Percentiles rank a stretch among this genome's conserved stretches.
These are phyloP conservation scores for Skeletonema grethae DNA, from an alignment of 108 stramenopile genomes.

Conservation along the genomic window DNA sequence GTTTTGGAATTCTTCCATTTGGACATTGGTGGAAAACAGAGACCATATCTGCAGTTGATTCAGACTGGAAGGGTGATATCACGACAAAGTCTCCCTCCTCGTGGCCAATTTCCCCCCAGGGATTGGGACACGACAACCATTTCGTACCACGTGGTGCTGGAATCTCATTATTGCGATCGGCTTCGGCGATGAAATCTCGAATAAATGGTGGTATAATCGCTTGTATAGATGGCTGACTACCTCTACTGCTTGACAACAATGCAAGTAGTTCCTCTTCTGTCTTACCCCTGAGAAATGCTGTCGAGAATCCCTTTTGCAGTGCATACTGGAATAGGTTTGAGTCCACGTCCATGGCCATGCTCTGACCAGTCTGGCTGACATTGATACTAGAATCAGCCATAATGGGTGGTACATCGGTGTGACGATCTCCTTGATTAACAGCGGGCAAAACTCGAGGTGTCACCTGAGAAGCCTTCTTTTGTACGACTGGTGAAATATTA, in stretches of 20 bases:
- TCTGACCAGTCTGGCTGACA: background rate
- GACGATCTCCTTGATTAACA: background rate
- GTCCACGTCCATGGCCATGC: background rate
- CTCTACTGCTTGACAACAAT: background rate
- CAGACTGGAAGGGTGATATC: constrained; percentile 53
- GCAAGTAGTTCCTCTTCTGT: background rate
- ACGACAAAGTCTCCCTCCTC: constrained; percentile 68
- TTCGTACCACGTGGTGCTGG: constrained; percentile 30
- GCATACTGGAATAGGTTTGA: background rate
- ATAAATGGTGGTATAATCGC: constrained; percentile 18
- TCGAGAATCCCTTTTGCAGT: background rate
- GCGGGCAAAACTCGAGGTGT: background rate
- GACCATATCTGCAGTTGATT: constrained; percentile 31
- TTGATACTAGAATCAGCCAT: background rate
- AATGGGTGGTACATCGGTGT: background rate
- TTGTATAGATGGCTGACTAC: constrained; percentile 1
- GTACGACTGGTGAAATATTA: background rate
- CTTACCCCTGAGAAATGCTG: constrained; percentile 7
- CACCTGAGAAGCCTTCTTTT: background rate
- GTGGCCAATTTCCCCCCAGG: constrained; percentile 70
- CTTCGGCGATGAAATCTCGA: constrained; percentile 27
- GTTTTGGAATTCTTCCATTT: constrained; percentile 27
- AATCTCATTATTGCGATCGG: constrained; percentile 18
- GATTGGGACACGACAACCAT: constrained; percentile 64
- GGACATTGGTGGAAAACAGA: constrained; percentile 28